Conservation (phyloP, 148 eudicot species). For the Cornus controversa region DNA sequence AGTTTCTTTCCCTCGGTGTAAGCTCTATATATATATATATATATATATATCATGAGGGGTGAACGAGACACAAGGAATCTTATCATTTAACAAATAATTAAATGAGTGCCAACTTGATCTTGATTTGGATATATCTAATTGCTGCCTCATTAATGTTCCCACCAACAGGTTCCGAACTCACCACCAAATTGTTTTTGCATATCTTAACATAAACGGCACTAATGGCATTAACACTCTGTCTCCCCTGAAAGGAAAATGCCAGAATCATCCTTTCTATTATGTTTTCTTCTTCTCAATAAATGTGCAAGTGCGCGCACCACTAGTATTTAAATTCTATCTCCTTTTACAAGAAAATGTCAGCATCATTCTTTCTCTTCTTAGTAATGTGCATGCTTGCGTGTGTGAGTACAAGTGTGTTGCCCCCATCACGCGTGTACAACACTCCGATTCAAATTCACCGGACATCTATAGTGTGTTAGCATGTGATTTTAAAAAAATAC, state of each 20-base stretch:
- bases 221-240: background rate
- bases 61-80: constrained; percentile 7
- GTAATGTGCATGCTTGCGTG: no score
- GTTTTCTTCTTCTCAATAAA: background rate
- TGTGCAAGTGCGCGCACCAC: background rate
- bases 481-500: no score
- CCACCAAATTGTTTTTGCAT: background rate
- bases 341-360: constrained; percentile 1
- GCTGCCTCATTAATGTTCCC: background rate
- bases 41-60: background rate
- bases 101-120: background rate
- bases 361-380: no score
- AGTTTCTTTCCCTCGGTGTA: background rate
- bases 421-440: no score
- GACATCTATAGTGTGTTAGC: no score
- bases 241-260: background rate
- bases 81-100: background rate
- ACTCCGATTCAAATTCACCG: no score
- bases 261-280: background rate
- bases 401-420: no score
- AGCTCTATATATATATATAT: background rate
- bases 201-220: constrained; percentile 1
- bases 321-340: background rate
- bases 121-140: constrained; percentile 8
- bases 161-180: background rate